Evolutionary conservation across 345 rosid genomes (phyloP).

Genomic region (Limnanthes douglasii): DNA sequence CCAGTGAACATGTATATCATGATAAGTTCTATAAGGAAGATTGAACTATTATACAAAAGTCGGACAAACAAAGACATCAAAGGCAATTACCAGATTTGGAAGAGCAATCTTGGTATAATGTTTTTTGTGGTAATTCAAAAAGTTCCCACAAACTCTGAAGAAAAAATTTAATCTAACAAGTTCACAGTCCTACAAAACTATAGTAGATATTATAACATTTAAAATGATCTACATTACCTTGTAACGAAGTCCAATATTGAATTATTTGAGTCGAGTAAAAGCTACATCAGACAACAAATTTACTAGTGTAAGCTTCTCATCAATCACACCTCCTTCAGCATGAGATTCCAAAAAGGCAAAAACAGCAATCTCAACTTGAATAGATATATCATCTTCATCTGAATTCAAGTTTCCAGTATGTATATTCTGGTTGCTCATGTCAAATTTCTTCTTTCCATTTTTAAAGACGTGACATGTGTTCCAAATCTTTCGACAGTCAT

Average conservation of each 20-base stretch:
- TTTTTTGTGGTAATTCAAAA: conserved; percentile 58
- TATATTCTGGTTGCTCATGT: conserved; percentile 22
- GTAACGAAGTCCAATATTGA: conserved; percentile 84
- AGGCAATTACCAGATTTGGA: conserved; percentile 71
- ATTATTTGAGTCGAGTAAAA: conserved; percentile 61
- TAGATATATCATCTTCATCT: conserved; percentile 17
- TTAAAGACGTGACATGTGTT: conserved; percentile 73
- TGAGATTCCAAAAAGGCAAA: conserved; percentile 31
- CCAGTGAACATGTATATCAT: conserved; percentile 63
- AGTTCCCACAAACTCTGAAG: conserved; percentile 75
- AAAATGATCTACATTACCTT: conserved; percentile 33
- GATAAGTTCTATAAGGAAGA: conserved; percentile 8
- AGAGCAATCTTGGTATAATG: conserved; percentile 85
- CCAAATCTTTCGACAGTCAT: conserved; percentile 97
- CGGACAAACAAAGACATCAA: conserved; percentile 5
- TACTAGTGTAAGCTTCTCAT: conserved; percentile 42
- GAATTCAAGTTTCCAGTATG: conserved; percentile 25
- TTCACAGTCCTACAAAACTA: too few species aligned
- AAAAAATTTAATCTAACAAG: conserved; percentile 18
- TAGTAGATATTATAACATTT: conserved; percentile 6
- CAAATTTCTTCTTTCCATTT: conserved; percentile 55
- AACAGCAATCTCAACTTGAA: conserved; percentile 24
- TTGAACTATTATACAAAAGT: conserved; percentile 1
- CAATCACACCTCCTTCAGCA: conserved; percentile 30
- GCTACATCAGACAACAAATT: conserved; percentile 60